Evolutionary conservation across 805 yeast genomes (phyloP).

Genomic region (Alloascoidea africana): DNA sequence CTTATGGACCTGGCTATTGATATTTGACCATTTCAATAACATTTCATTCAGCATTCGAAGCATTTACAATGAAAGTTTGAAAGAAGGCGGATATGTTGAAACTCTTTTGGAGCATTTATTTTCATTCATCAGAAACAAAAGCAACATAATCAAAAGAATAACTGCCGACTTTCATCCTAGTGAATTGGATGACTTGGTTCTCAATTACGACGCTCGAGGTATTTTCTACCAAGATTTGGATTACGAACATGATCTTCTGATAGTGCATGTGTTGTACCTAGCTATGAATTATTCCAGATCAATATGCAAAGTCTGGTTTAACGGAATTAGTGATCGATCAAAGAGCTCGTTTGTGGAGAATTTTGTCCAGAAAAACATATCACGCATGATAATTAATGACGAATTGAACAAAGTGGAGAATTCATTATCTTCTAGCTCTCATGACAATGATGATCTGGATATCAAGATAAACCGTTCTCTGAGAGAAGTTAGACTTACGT

Average conservation of each 20-base stretch:
- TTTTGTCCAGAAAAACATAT: constrained; percentile 43
- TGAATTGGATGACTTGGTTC: background rate
- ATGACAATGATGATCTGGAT: constrained; percentile 25
- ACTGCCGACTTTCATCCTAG: too few relatives aligned
- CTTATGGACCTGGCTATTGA: constrained; percentile 55
- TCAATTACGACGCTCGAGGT: background rate
- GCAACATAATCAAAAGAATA: constrained; percentile 12
- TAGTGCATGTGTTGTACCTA: constrained; percentile 35
- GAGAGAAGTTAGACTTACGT: constrained; percentile 57
- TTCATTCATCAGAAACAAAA: constrained; percentile 28
- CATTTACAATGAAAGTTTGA: constrained; percentile 43
- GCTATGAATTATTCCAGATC: constrained; percentile 39
- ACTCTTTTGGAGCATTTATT: constrained; percentile 38
- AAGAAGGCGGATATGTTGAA: constrained; percentile 28
- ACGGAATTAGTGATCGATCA: constrained; percentile 52
- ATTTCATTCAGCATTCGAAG: constrained; percentile 51
- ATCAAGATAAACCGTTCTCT: constrained; percentile 46
- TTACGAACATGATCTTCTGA: constrained; percentile 23
- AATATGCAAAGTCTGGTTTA: constrained; percentile 52
- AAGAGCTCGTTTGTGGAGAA: constrained; percentile 43
- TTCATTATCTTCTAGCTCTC: constrained; percentile 11
- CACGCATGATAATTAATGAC: constrained; percentile 44
- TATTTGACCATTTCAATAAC: constrained; percentile 45
- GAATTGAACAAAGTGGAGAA: constrained; percentile 37
- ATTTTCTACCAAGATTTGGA: constrained; percentile 10